phyloP scores from a whole-genome alignment of 139 green algal genomes.

The Tetraselmis chui region DNA sequence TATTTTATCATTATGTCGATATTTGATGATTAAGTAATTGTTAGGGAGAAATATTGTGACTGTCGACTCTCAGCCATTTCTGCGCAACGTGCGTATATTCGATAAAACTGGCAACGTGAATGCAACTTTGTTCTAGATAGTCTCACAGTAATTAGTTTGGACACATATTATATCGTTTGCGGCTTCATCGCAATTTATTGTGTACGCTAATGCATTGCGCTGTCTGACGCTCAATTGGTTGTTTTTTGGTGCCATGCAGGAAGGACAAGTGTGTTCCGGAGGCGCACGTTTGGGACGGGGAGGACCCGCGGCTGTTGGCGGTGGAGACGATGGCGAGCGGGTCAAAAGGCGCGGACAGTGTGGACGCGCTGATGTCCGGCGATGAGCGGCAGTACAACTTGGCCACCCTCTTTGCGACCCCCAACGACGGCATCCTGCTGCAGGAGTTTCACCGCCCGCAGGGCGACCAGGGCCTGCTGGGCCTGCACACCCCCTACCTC shows the following conservation, averaged over 20 bases:
- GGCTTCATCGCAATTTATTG: too few species aligned
- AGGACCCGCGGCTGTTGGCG: constrained; percentile 46
- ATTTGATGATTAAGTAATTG: too few species aligned
- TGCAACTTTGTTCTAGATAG: too few species aligned
- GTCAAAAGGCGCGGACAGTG: neutral
- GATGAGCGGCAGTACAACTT: constrained; percentile 18
- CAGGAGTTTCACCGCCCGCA: constrained; percentile 44
- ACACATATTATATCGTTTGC: too few species aligned
- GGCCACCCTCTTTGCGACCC: constrained; percentile 46
- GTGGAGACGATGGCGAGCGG: constrained; percentile 13
- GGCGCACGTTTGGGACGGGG: constrained; percentile 39
- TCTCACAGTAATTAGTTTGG: too few species aligned
- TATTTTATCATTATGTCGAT: too few species aligned
- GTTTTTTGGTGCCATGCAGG: neutral
- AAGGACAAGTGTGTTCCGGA: constrained; percentile 5
- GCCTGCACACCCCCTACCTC: constrained; percentile 11
- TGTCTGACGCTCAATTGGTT: neutral
- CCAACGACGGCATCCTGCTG: constrained; percentile 42
- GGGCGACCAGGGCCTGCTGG: constrained; percentile 10
- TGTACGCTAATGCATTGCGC: too few species aligned
- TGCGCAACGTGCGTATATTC: too few species aligned
- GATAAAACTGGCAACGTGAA: too few species aligned
- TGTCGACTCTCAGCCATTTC: too few species aligned
- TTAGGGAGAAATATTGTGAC: too few species aligned
- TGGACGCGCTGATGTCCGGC: neutral